Evolutionary conservation across 306 rosid genomes (phyloP).

Genomic region (Chamaecrista fasciculata): DNA sequence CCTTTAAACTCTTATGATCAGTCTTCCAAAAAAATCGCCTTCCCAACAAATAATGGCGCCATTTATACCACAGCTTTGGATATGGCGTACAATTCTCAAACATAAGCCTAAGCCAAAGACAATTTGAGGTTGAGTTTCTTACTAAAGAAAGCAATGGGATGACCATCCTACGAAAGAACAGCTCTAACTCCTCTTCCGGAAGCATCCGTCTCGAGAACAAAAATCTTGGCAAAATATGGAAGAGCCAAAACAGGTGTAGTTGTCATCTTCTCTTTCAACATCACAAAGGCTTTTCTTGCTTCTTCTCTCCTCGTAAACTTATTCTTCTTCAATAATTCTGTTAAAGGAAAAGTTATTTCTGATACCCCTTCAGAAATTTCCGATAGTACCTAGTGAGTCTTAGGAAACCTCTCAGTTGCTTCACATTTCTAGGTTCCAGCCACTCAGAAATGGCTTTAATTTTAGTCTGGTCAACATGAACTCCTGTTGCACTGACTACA

Average conservation of each 20-base stretch:
- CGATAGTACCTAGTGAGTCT: neutral
- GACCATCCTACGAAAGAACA: neutral
- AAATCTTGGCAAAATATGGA: too few relatives aligned
- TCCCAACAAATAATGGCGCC: neutral
- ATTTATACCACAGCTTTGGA: neutral
- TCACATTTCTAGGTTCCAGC: neutral
- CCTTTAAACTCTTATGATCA: neutral
- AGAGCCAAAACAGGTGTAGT: neutral
- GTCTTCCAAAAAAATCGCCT: neutral
- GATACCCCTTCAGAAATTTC: neutral
- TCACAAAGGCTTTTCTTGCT: neutral
- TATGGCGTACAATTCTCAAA: too few relatives aligned
- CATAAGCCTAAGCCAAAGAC: neutral
- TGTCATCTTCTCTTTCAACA: neutral
- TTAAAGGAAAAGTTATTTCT: neutral
- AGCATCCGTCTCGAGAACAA: too few relatives aligned
- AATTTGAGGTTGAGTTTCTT: too few relatives aligned
- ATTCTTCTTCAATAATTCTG: neutral
- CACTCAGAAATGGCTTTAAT: neutral
- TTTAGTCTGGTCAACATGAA: too few relatives aligned
- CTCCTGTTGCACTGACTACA: too few relatives aligned
- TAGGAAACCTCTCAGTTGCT: neutral
- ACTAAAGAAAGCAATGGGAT: too few relatives aligned
- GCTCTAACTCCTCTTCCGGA: too few relatives aligned
- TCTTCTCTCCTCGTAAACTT: neutral